These are phyloP conservation scores for Coniochaeta ligniaria DNA, from an alignment of 2,329 filamentous ascomycete species.

Conservation along the genomic window DNA sequence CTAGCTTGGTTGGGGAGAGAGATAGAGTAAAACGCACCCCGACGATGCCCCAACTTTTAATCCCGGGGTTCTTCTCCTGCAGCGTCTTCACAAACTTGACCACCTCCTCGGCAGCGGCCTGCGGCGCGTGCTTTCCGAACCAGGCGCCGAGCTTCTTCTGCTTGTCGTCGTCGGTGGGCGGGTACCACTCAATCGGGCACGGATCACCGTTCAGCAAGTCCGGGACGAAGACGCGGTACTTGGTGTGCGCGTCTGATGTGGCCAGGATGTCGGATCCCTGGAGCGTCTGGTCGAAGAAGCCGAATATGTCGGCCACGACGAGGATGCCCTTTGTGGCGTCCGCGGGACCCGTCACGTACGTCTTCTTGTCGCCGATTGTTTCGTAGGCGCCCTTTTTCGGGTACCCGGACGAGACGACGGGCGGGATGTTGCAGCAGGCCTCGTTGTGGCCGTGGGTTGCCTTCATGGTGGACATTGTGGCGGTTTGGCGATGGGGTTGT, in stretches of 20 bases:
- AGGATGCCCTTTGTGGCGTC: conserved; percentile 51
- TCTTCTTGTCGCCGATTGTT: conserved; percentile 34
- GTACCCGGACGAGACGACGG: conserved; percentile 37
- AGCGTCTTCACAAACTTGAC: conserved; percentile 49
- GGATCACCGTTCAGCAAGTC: conserved; percentile 83
- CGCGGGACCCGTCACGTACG: conserved; percentile 40
- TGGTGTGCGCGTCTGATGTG: conserved; percentile 45
- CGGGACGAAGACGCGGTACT: conserved; percentile 84
- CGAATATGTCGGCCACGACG: conserved; percentile 60
- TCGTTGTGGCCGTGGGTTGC: conserved; percentile 28
- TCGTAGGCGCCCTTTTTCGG: conserved; percentile 36
- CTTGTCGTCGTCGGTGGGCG: conserved; percentile 58
- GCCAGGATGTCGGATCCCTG: conserved; percentile 64
- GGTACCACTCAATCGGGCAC: conserved; percentile 45
- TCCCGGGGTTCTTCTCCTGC: conserved; percentile 40
- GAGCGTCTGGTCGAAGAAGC: conserved; percentile 62
- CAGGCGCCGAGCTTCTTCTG: conserved; percentile 50
- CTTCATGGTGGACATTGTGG: conserved; percentile 25
- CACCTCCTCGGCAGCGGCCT: conserved; percentile 38
- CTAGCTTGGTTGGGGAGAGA: background rate
- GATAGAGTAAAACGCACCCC: conserved; percentile 43
- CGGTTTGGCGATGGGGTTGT: conserved; percentile 4
- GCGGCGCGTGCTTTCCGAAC: conserved; percentile 43
- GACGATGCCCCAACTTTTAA: conserved; percentile 53
- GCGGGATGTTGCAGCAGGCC: conserved; percentile 34